Evolutionary conservation across 768 basidiomycete genomes (phyloP).

Genomic region (Leucosporidium scottii): DNA sequence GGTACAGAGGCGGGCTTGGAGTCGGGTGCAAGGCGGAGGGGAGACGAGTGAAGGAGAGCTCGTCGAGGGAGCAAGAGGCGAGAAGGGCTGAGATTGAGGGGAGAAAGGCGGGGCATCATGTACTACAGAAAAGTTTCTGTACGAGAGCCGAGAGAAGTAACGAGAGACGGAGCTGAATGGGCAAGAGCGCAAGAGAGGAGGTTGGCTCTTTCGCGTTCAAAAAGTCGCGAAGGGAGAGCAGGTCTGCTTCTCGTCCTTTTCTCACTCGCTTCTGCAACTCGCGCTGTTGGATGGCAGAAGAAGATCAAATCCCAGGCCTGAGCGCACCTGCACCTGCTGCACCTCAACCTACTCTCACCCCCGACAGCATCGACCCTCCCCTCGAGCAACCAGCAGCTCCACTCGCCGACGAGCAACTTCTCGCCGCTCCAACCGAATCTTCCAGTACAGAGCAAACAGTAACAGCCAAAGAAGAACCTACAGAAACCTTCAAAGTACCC

Average conservation of each 20-base stretch:
- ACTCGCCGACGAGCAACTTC: too few species aligned
- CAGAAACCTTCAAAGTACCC: constrained; percentile 26
- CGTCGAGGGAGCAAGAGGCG: not conserved
- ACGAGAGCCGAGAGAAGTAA: not conserved
- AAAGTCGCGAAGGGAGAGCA: too few species aligned
- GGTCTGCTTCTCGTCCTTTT: too few species aligned
- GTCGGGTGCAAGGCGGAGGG: constrained; percentile 2
- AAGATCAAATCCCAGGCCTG: too few species aligned
- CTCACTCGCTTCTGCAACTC: too few species aligned
- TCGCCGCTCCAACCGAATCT: not conserved
- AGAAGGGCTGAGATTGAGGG: not conserved
- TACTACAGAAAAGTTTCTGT: not conserved
- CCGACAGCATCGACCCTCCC: too few species aligned
- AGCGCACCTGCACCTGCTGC: too few species aligned
- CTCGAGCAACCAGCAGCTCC: too few species aligned
- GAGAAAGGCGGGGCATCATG: not conserved
- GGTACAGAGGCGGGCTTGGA: constrained; percentile 47
- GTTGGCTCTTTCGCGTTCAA: too few species aligned
- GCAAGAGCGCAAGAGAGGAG: not conserved
- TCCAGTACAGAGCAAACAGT: not conserved
- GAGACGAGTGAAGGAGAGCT: not conserved
- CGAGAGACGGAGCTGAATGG: not conserved
- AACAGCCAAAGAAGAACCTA: not conserved
- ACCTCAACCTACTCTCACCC: too few species aligned
- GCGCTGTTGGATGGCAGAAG: too few species aligned